Evolutionary conservation across 108 stramenopile species (phyloP), one percentile per base, ranked within the genome.

Genomic region (Discostella pseudostelligera): DNA sequence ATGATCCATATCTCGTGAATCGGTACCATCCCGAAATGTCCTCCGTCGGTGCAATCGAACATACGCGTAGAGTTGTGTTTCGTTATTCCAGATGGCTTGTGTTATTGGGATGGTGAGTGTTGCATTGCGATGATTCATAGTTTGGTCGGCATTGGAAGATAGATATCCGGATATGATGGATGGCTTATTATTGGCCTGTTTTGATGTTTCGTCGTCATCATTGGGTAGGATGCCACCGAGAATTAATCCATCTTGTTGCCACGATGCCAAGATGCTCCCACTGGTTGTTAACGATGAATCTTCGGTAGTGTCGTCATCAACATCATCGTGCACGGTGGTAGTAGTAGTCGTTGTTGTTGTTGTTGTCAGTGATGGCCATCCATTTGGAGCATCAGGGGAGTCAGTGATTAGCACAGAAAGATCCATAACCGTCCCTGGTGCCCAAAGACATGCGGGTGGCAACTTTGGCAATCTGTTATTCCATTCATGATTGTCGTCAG

Each of bases 61-160:
- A 65, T 74, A 46, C 0, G 79, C 82, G 67, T 81, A 83, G 1
- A 81, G 43, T 32, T 69, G 68, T 0, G 82, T 81, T 21, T 68
- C 51, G 68, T 83, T 83, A 45, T 74, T 77, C 53, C 66, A 66
- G 21, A 81, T 16, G 0, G 62, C 12, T 19, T 57, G n/a, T 1
- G 72, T 69, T 25, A 81, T 40, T 0, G 72, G 62, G 0, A 81
- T 25, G n/a, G 40, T 39, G 8, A 81, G 54, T n/a, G 73, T 75
- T 4, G 60, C 49, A 57, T 75, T 80, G 1, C 74, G 49, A 44
- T 56, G 36, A 54, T 80, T 80, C 56, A 70, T 70, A 17, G 57
- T 48, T 40, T 74, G 74, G 63, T 80, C 49, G 16, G 73, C 47
- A 14, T 53, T 55, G 16, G 46, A 44, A n/a, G 44, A 43, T 17